A percentile compares a stretch with the other conserved stretches of the same genome.
Conservation (phyloP, 2,329 filamentous ascomycete genomes). For the Sclerotinia spermophila region DNA sequence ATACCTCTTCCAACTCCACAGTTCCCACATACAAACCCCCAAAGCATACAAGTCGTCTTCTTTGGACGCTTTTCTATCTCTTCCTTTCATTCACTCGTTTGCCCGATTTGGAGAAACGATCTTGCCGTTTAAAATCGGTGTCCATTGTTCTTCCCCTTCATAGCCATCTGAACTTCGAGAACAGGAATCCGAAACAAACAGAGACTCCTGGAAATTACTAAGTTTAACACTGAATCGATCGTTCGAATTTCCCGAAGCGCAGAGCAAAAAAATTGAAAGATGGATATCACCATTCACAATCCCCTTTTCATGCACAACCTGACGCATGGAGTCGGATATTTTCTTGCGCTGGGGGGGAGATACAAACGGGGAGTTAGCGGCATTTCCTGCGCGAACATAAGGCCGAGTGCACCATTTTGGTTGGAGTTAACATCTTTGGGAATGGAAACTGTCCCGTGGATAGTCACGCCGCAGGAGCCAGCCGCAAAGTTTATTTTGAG, state of each 20-base stretch:
- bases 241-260: background rate
- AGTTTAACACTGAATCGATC: background rate
- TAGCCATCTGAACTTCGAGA: background rate
- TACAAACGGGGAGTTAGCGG: background rate
- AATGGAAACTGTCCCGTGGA: background rate
- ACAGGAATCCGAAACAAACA: background rate
- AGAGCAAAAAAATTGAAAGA: background rate
- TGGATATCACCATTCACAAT: constrained; percentile 4
- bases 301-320: background rate
- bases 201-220: background rate
- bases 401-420: background rate
- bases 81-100: background rate
- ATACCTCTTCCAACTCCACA: background rate
- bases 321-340: background rate
- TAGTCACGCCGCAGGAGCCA: background rate
- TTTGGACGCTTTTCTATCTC: background rate
- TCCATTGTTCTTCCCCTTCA: background rate
- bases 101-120: background rate
- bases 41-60: constrained; percentile 2
- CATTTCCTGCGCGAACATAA: background rate
- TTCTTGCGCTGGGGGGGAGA: background rate
- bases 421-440: background rate
- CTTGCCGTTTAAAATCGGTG: background rate
- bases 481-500: background rate
- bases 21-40: background rate